These are phyloP conservation scores for Apodospora peruviana DNA, from an alignment of 495 filamentous ascomycete species.

Conservation along the genomic window DNA sequence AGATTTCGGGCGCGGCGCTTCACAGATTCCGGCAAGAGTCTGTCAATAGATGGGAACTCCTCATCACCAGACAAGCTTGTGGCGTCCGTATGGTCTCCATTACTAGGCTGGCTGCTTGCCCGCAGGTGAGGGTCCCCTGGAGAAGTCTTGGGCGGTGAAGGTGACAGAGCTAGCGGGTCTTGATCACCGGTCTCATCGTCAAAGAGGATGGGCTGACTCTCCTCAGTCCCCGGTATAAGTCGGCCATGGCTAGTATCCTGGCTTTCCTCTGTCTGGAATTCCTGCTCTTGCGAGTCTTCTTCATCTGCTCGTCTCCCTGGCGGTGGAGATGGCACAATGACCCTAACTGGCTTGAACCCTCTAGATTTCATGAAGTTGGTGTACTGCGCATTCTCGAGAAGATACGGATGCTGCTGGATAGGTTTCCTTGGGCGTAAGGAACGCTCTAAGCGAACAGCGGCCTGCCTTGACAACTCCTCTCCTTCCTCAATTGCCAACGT, in stretches of 20 bases:
- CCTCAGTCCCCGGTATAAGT: slow-evolving; percentile 18
- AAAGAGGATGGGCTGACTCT: slow-evolving; percentile 21
- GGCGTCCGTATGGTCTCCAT: slow-evolving; percentile 20
- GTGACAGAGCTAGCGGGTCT: slow-evolving; percentile 26
- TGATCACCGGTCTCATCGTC: slow-evolving; percentile 16
- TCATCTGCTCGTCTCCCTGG: slow-evolving; percentile 19
- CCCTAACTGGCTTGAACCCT: slow-evolving; percentile 57
- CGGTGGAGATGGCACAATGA: slow-evolving; percentile 32
- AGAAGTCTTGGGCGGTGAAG: slow-evolving; percentile 22
- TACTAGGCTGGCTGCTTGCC: slow-evolving; percentile 19
- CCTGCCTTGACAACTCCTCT: slow-evolving; percentile 16
- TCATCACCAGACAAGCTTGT: slow-evolving; percentile 30
- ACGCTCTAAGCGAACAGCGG: slow-evolving; percentile 23
- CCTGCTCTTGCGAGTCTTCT: slow-evolving; percentile 46
- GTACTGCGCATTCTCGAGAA: slow-evolving; percentile 63
- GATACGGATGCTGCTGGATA: slow-evolving; percentile 71
- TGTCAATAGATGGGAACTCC: slow-evolving; percentile 31
- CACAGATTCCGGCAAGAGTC: slow-evolving; percentile 12
- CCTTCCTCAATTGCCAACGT: slow-evolving; percentile 2
- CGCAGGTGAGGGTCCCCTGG: slow-evolving; percentile 7
- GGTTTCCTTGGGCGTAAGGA: slow-evolving; percentile 64
- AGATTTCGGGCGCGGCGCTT: slow-evolving; percentile 4
- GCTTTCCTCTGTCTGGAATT: slow-evolving; percentile 45
- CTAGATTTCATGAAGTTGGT: slow-evolving; percentile 52
- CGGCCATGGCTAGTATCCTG: slow-evolving; percentile 23